Evolutionary conservation across 495 filamentous ascomycete genomes (phyloP).

Genomic region (Penicillium canariense): DNA sequence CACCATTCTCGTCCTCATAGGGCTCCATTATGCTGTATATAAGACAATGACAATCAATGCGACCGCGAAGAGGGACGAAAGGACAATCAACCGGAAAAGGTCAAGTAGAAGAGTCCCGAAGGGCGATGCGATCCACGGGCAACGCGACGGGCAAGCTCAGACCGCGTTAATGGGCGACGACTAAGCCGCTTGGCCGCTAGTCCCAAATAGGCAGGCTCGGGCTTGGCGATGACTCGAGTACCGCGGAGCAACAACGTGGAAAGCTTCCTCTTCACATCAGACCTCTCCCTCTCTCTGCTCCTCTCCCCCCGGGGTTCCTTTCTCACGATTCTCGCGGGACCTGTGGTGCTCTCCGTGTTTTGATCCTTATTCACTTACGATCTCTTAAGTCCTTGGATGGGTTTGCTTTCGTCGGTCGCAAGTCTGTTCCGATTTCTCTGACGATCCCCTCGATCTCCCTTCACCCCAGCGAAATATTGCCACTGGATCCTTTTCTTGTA

Average conservation of each 20-base stretch:
- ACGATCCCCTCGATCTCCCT: neutral
- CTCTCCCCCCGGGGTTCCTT: neutral
- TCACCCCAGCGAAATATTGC: neutral
- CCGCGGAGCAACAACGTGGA: conserved; percentile 5
- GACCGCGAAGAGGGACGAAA: neutral
- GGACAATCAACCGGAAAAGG: neutral
- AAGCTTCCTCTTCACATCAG: conserved; percentile 8
- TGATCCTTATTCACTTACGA: neutral
- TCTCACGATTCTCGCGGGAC: neutral
- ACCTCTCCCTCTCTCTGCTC: neutral
- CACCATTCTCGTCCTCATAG: conserved; percentile 39
- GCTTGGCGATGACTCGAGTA: conserved; percentile 30
- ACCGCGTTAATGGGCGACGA: conserved; percentile 41
- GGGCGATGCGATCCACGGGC: conserved; percentile 1
- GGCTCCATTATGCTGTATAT: conserved; percentile 32
- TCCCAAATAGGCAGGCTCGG: conserved; percentile 10
- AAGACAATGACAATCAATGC: neutral
- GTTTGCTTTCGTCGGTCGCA: conserved; percentile 2
- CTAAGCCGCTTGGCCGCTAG: conserved; percentile 22
- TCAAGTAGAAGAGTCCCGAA: conserved; percentile 1
- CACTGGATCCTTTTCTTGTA: neutral
- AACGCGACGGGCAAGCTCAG: conserved; percentile 25
- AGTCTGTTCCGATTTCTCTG: neutral
- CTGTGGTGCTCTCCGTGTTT: neutral
- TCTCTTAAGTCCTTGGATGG: neutral